A percentile compares a stretch with the other conserved stretches of the same genome.
phyloP scores from a whole-genome alignment of 1,139 yeast species.

The Blastobotrys arbuscula region DNA sequence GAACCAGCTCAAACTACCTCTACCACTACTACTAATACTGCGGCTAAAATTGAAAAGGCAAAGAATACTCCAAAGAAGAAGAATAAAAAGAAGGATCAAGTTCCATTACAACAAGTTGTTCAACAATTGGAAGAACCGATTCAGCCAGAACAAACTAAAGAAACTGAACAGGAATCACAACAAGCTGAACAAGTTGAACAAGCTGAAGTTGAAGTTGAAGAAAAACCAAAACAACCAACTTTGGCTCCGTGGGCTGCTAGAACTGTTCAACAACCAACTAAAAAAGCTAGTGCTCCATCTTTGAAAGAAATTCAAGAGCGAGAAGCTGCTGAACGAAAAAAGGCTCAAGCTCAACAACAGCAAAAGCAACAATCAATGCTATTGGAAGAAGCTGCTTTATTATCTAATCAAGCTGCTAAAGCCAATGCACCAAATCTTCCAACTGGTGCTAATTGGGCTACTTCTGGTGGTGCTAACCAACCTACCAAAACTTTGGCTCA shows the following conservation, averaged over 20 bases:
- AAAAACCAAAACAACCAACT: constrained; percentile 15
- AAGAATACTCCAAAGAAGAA: neutral
- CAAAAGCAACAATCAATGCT: constrained; percentile 31
- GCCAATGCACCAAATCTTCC: constrained; percentile 37
- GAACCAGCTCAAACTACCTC: neutral
- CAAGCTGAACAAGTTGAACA: neutral
- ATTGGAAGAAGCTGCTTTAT: constrained; percentile 19
- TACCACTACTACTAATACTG: neutral
- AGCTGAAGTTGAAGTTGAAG: neutral
- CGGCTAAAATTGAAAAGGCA: constrained; percentile 8
- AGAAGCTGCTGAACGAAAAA: constrained; percentile 48
- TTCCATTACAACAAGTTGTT: neutral
- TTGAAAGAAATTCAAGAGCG: constrained; percentile 65
- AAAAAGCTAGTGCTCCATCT: constrained; percentile 44
- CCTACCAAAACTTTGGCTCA: constrained; percentile 43
- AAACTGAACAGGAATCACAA: constrained; percentile 3
- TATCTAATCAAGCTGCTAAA: constrained; percentile 16
- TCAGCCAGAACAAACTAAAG: constrained; percentile 8
- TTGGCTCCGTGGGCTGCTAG: constrained; percentile 45
- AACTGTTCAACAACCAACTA: constrained; percentile 30
- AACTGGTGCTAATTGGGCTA: constrained; percentile 54
- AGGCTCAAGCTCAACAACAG: constrained; percentile 27
- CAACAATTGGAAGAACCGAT: constrained; percentile 2
- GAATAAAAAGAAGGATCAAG: constrained; percentile 2
- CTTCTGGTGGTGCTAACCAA: constrained; percentile 24